phyloP scores from a whole-genome alignment of 352 stramenopile species.

The Phytophthora palmivora region DNA sequence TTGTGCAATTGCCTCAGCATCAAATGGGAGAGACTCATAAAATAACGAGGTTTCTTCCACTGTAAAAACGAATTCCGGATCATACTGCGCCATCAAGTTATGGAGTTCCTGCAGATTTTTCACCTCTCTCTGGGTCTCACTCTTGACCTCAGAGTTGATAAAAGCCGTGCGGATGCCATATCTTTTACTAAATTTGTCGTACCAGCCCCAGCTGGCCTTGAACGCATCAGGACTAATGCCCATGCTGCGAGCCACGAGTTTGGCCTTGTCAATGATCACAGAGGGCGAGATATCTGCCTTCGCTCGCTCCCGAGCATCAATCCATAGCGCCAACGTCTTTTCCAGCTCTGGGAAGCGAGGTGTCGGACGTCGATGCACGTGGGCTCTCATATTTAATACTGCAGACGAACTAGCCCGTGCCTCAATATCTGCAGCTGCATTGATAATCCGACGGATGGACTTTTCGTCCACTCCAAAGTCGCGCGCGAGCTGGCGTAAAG shows the following conservation, averaged over 20 bases:
- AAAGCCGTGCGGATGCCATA: conserved; percentile 35
- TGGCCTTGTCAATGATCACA: conserved; percentile 40
- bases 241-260: conserved; percentile 27
- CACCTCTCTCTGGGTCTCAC: conserved; percentile 10
- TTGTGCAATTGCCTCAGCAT: too few relatives aligned
- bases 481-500: conserved; percentile 32
- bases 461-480: conserved; percentile 41
- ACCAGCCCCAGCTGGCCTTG: conserved; percentile 50
- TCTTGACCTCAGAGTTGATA: neutral
- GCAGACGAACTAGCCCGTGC: conserved; percentile 7
- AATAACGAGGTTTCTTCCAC: conserved; percentile 40
- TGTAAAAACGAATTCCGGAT: conserved; percentile 39
- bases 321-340: conserved; percentile 28
- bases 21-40: conserved; percentile 35
- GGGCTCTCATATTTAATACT: conserved; percentile 16
- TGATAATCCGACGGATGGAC: conserved; percentile 35
- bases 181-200: conserved; percentile 45
- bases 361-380: conserved; percentile 14
- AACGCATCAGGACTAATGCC: conserved; percentile 29
- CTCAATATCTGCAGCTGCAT: conserved; percentile 24
- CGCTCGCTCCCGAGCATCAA: conserved; percentile 29
- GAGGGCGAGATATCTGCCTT: conserved; percentile 33
- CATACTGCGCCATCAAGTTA: conserved; percentile 31
- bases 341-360: conserved; percentile 39
- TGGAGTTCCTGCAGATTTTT: conserved; percentile 28